Base-by-base conservation (phyloP, 495 filamentous ascomycete species). In the Trypethelium eluteriae region DNA sequence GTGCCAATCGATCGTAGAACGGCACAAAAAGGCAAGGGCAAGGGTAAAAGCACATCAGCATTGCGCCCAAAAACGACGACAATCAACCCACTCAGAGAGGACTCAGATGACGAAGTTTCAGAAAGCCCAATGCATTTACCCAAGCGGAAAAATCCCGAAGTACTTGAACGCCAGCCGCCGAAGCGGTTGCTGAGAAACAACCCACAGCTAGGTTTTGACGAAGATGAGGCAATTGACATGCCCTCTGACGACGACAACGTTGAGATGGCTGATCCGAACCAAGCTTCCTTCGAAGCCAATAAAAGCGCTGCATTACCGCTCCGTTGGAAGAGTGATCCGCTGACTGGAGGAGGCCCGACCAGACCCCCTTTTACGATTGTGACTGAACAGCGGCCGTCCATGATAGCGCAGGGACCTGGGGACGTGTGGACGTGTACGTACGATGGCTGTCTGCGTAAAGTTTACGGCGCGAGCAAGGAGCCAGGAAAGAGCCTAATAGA, bases 341-440 rank as follows among this genome's bases (percentile, higher is more conserved):
- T 32, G 72, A 68, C 41, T 68, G 62, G 49, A 12, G 61, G 53
- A 16, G 35, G 62, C 12, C 25, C 64, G 10, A 57, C 25, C 9
- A 50, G 66, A 14, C n/a, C 64, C 1, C 64, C 69, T 46, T 76
- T 75, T 41, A 68, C 68, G 62, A 50, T 81, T 41, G 71, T 73
- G 64, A 73, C 81, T 47, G 80, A 82, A 47, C 77, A 72, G 61
- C 66, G 80, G 62, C 81, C 78, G 25, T 81, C 76, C 39, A 79
- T 72, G 64, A 76, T 72, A 1, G 77, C 77, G 32, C 79, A 82
- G 63, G 81, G 81, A 1, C 84, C 84, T 7, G 81, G 86, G 57
- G 85, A 88, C 59, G 82, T 83, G 1, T 93, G 89, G 89, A 78
- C 77, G 11, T 95, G 91, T 71, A 81, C 83, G 38, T 82, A 89